Percentiles rank a stretch among this genome's conserved stretches.
phyloP scores from a whole-genome alignment of 1,284 basidiomycete species.

The Cutaneotrichosporon sp. region DNA sequence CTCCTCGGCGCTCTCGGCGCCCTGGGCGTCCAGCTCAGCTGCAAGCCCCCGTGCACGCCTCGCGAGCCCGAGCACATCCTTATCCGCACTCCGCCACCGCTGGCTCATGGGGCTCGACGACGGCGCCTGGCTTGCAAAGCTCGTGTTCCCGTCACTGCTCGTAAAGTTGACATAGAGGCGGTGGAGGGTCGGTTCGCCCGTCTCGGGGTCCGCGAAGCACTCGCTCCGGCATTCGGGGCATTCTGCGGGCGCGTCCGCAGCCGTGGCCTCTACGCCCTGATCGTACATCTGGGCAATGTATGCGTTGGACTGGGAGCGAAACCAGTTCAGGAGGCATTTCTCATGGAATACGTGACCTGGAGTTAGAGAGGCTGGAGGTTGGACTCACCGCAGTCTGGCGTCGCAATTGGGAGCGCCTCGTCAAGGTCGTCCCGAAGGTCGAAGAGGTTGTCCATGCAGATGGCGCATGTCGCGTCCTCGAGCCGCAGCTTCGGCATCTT shows the following conservation, averaged over 20 bases:
- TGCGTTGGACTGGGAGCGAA: slow-evolving; percentile 25
- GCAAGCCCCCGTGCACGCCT: slow-evolving; percentile 26
- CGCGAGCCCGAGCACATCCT: slow-evolving; percentile 28
- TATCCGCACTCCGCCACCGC: slow-evolving; percentile 15
- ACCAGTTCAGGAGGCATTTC: slow-evolving; percentile 33
- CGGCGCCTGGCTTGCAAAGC: neutral
- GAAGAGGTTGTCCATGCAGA: slow-evolving; percentile 43
- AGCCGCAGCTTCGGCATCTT: neutral
- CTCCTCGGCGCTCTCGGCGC: slow-evolving; percentile 20
- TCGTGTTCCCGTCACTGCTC: slow-evolving; percentile 5
- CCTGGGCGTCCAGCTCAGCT: slow-evolving; percentile 23
- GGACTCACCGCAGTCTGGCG: slow-evolving; percentile 43
- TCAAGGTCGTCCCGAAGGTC: slow-evolving; percentile 34
- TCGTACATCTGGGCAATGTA: slow-evolving; percentile 20
- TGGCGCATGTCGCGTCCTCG: slow-evolving; percentile 32
- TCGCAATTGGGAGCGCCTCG: slow-evolving; percentile 30
- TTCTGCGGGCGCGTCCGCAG: slow-evolving; percentile 32
- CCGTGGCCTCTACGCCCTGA: slow-evolving; percentile 15
- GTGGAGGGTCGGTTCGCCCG: slow-evolving; percentile 30
- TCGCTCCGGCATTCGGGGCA: slow-evolving; percentile 41
- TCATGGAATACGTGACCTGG: slow-evolving; percentile 45
- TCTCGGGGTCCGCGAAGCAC: slow-evolving; percentile 32
- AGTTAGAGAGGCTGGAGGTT: neutral
- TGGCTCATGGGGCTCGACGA: neutral
- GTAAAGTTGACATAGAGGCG: slow-evolving; percentile 36